Conservation (phyloP, 208 protist species). For the Trypanosoma congolense region DNA sequence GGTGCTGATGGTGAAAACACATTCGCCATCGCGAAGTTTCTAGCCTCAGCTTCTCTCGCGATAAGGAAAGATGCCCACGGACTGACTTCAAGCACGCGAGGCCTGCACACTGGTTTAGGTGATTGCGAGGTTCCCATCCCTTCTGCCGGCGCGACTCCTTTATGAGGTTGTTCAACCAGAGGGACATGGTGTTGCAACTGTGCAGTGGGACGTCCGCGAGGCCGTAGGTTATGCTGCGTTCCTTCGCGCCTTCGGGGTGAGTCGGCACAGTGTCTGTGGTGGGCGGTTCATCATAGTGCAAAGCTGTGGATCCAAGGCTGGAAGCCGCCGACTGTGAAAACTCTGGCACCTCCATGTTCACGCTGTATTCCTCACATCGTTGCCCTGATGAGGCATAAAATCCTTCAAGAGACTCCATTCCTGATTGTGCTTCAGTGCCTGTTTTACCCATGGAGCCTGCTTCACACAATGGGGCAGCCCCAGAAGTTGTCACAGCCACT, state of each 20-base stretch:
- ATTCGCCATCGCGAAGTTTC: not conserved
- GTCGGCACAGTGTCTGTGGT: conserved; percentile 5
- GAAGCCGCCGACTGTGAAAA: not conserved
- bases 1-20: conserved; percentile 6
- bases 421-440: too few species aligned
- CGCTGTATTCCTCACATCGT: too few species aligned
- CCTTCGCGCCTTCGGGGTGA: conserved; percentile 13
- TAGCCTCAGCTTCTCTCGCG: not conserved
- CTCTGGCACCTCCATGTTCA: too few species aligned
- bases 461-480: too few species aligned
- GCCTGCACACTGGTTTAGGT: not conserved
- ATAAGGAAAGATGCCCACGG: conserved; percentile 12
- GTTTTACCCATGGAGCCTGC: too few species aligned
- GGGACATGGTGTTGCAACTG: conserved; percentile 15
- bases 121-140: not conserved
- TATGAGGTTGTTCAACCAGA: conserved; percentile 7
- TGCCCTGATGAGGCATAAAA: too few species aligned
- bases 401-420: too few species aligned
- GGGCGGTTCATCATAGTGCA: not conserved
- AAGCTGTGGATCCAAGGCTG: not conserved
- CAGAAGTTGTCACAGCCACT: too few species aligned
- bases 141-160: not conserved
- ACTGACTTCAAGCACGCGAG: conserved; percentile 3
- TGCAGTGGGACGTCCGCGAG: conserved; percentile 17
- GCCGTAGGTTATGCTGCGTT: conserved; percentile 14